phyloP scores from a whole-genome alignment of 1,139 yeast genomes.

The Debaryomyces sp. region DNA sequence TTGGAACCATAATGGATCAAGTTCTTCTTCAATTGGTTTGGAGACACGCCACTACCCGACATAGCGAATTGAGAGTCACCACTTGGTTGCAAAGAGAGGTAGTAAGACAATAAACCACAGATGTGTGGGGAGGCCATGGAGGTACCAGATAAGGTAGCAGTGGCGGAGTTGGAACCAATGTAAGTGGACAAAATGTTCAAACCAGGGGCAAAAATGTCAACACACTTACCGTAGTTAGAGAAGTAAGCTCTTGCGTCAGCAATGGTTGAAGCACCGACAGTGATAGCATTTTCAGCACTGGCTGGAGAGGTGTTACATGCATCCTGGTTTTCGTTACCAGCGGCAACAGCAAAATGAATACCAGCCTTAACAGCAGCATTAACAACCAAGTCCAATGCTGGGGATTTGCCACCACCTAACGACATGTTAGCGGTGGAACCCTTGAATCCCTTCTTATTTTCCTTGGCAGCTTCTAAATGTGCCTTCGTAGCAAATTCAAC shows the following conservation, averaged over 20 bases:
- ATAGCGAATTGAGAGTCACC: slow-evolving; percentile 71
- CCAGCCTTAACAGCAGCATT: slow-evolving; percentile 84
- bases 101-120: slow-evolving; percentile 87
- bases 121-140: slow-evolving; percentile 99
- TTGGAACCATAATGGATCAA: slow-evolving; percentile 79
- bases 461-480: slow-evolving; percentile 59
- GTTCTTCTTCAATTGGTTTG: slow-evolving; percentile 87
- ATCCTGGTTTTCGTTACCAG: slow-evolving; percentile 84
- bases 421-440: slow-evolving; percentile 93
- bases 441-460: slow-evolving; percentile 65
- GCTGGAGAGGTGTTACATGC: slow-evolving; percentile 88
- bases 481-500: slow-evolving; percentile 75
- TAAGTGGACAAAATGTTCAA: slow-evolving; percentile 80
- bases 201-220: slow-evolving; percentile 86
- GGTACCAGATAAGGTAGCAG: slow-evolving; percentile 94
- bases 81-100: slow-evolving; percentile 87
- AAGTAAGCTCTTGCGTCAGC: slow-evolving; percentile 78
- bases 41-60: slow-evolving; percentile 66
- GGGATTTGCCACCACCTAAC: slow-evolving; percentile 84
- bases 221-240: slow-evolving; percentile 84
- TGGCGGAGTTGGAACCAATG: slow-evolving; percentile 87
- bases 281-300: slow-evolving; percentile 70
- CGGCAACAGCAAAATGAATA: slow-evolving; percentile 83
- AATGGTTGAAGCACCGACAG: slow-evolving; percentile 82
- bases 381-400: slow-evolving; percentile 79